Percentiles rank a stretch among this genome's conserved stretches.
These are phyloP conservation scores for Eucalyptus leucophloia DNA, from an alignment of 345 rosid genomes.

Conservation along the genomic window DNA sequence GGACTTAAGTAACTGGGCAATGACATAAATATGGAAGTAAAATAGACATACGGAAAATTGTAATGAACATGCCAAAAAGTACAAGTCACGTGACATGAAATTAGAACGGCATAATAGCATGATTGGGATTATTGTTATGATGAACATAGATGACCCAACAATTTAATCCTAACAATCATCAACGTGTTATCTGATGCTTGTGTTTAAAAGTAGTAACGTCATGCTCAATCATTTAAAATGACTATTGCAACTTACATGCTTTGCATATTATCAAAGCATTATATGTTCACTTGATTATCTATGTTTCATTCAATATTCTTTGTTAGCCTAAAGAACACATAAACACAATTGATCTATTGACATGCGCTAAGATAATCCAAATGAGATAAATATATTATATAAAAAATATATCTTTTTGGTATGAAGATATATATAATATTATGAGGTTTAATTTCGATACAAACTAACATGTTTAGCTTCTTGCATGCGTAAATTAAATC, in stretches of 20 bases:
- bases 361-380: background rate
- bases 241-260: background rate
- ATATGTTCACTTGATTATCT: background rate
- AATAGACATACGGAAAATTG: too few relatives aligned
- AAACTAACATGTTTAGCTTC: background rate
- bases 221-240: background rate
- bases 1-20: too few relatives aligned
- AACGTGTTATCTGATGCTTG: background rate
- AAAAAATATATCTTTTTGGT: too few relatives aligned
- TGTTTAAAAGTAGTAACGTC: background rate
- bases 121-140: background rate
- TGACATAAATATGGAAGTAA: too few relatives aligned
- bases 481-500: background rate
- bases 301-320: background rate
- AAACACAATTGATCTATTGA: background rate
- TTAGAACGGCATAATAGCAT: background rate
- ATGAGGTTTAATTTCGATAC: background rate
- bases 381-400: accelerated
- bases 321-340: background rate
- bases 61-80: too few relatives aligned
- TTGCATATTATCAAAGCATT: background rate
- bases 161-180: background rate
- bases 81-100: background rate
- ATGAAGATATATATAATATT: too few relatives aligned
- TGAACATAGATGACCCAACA: background rate